Conservation (phyloP, 2,329 filamentous ascomycete species). For the Penicillium vulpinum region DNA sequence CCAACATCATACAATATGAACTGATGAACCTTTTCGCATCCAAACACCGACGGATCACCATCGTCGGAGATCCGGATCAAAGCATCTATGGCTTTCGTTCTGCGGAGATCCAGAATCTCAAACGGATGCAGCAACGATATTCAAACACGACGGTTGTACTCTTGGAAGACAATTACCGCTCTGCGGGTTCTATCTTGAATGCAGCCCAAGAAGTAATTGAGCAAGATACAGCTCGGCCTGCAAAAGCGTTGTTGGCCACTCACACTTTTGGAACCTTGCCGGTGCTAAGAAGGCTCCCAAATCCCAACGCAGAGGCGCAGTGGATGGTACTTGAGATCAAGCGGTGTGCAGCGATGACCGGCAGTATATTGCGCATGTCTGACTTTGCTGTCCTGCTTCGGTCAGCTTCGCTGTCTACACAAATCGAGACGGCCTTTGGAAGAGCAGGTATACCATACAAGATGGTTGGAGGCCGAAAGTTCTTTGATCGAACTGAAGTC, state of each 20-base stretch:
- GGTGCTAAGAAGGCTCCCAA: slow-evolving; percentile 73
- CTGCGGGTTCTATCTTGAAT: slow-evolving; percentile 78
- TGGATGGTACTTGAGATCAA: slow-evolving; percentile 88
- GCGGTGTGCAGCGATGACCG: slow-evolving; percentile 68
- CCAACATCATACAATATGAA: slow-evolving; percentile 91
- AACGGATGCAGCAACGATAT: slow-evolving; percentile 73
- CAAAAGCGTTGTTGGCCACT: slow-evolving; percentile 76
- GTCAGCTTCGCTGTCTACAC: slow-evolving; percentile 76
- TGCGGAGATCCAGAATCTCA: slow-evolving; percentile 86
- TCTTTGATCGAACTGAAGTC: slow-evolving; percentile 89
- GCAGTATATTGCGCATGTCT: slow-evolving; percentile 68
- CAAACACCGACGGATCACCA: slow-evolving; percentile 72
- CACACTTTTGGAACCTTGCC: slow-evolving; percentile 78
- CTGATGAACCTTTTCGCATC: slow-evolving; percentile 87
- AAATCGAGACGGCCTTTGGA: slow-evolving; percentile 80
- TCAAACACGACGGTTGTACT: slow-evolving; percentile 77
- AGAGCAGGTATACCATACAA: slow-evolving; percentile 81
- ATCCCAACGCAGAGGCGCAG: slow-evolving; percentile 70
- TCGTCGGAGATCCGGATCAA: slow-evolving; percentile 95
- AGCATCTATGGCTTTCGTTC: slow-evolving; percentile 97
- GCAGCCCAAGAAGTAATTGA: slow-evolving; percentile 84
- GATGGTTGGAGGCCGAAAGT: slow-evolving; percentile 88
- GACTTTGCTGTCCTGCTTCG: slow-evolving; percentile 88
- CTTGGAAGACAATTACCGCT: slow-evolving; percentile 92
- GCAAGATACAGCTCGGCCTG: slow-evolving; percentile 77